Evolutionary conservation across 352 stramenopile species (phyloP).

Genomic region (Globisporangium carolinianum): DNA sequence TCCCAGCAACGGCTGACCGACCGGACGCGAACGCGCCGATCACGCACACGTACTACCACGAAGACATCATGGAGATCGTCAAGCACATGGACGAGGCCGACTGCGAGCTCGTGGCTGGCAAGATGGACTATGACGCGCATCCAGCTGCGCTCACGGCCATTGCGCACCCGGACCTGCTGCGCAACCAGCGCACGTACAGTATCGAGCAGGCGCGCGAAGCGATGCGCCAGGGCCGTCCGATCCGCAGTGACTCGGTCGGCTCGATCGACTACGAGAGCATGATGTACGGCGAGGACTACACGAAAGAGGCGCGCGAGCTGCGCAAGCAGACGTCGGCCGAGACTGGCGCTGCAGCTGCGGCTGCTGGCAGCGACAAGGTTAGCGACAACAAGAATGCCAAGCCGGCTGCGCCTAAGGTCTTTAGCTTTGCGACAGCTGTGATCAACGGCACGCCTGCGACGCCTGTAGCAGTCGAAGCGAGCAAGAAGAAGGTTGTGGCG

Average conservation of each 20-base stretch:
- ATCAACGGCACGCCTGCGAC: constrained; percentile 64
- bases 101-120: constrained; percentile 56
- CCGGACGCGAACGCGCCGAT: constrained; percentile 36
- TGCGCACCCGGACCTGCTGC: constrained; percentile 81
- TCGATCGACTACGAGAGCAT: constrained; percentile 87
- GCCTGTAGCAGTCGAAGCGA: constrained; percentile 23
- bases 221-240: constrained; percentile 82
- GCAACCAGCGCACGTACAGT: constrained; percentile 89
- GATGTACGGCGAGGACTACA: constrained; percentile 89
- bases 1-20: constrained; percentile 38
- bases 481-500: constrained; percentile 38
- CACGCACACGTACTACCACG: constrained; percentile 72
- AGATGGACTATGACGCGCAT: constrained; percentile 83
- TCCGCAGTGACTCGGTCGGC: constrained; percentile 82
- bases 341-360: constrained; percentile 4
- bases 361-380: neutral
- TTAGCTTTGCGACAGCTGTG: constrained; percentile 69
- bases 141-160: constrained; percentile 61
- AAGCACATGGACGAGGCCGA: constrained; percentile 88
- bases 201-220: constrained; percentile 90
- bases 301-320: constrained; percentile 73
- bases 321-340: constrained; percentile 42
- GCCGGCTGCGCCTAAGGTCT: constrained; percentile 27
- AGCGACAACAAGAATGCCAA: constrained; percentile 1
- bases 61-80: constrained; percentile 90